Base-by-base conservation (phyloP, 352 stramenopile genomes). In the Phytophthora kernoviae region DNA sequence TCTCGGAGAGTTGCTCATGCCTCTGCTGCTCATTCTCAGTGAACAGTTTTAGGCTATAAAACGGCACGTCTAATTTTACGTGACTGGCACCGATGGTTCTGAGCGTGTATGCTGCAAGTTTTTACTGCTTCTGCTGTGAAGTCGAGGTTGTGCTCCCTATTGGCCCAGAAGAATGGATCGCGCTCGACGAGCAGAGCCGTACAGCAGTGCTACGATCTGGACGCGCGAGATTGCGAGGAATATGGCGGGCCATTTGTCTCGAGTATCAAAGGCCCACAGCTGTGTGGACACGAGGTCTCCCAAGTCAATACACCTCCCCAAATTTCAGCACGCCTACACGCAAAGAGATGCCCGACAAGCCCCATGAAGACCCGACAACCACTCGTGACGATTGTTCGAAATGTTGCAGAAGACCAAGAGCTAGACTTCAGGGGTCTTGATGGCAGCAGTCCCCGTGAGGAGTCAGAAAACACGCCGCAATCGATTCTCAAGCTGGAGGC, bases 191-290 rank as follows among this genome's bases (percentile, higher is more conserved):
- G 82, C 84, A 8, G 82, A 93, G 62, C 82, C 82, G 21, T 91
- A 90, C 52, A 90, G 79, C 61, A 93, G 79, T 52, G 84, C 83
- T 24, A 87, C 82, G 15, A 79, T 88, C 40, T 93, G 82, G 84
- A 90, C 79, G 18, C 69, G 84, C 3, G 84, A 91, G 62, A 73
- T 93, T 12, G 77, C 82, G 10, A 77, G 68, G 18, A 91, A 93
- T 36, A 54, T 93, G 21, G 84, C 83, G 2, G 70, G 79, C 0
- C 84, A 93, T 37, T 62, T 93, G 9, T 79, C 76, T 30, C 77
- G 82, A 26, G 70, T 93, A 14, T 88, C 77, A 21, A 90, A 88
- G 55, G 79, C 68, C 22, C 80, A 91, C 21, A 91, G 80, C 44
- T 91, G 71, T 43, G 74, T 93, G 7, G 84, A 92, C 49, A 92